Base-by-base conservation (phyloP, 371 early-diverging fungal genomes). In the Lichtheimia ramosa region DNA sequence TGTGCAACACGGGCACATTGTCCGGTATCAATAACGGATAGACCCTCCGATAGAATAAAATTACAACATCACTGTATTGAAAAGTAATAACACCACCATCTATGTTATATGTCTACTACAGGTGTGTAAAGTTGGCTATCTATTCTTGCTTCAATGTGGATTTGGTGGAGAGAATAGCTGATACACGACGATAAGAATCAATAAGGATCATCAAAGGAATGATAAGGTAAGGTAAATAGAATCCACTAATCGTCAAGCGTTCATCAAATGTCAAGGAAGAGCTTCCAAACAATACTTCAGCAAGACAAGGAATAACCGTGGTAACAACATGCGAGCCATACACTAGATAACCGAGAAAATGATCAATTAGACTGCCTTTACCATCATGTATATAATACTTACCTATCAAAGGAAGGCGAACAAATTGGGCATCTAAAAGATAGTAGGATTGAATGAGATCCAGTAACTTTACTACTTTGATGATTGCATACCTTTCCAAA, bases 281-380 rank as follows among this genome's bases (percentile, higher is more conserved):
- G 16, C 65, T 54, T 16, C 68, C 59, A 51, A 76, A 84, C 24
- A 81, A 70, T 15, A 70, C 25, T 58, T 77, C 82, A 27, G 66
- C 70, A 20, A 89, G 54, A 6, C 71, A 59, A 5, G 86, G 83
- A 7, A 78, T 55, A 52, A 87, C 74, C 3, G 89, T 87, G 0
- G 90, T 90, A 15, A 76, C 66, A 5, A 85, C 87, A 59, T 89
- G 89, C 27, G 75, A 70, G 24, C 86, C 83, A 61, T 89, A 89
- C 16, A 81, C 74, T 63, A 74, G 12, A 21, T 6, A 58, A 34
- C 24, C 16, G 51, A n/a, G n/a, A 28, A 21, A 25, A 50, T 27
- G 14, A 42, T 39, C 6, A 23, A 1, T 25, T 12, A 6, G 10
- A 34, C 10, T 34, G 10, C 34, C 34, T 10, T 1, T 34, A 12